phyloP scores from a whole-genome alignment of 2,329 filamentous ascomycete species.

The Fusarium sp. region DNA sequence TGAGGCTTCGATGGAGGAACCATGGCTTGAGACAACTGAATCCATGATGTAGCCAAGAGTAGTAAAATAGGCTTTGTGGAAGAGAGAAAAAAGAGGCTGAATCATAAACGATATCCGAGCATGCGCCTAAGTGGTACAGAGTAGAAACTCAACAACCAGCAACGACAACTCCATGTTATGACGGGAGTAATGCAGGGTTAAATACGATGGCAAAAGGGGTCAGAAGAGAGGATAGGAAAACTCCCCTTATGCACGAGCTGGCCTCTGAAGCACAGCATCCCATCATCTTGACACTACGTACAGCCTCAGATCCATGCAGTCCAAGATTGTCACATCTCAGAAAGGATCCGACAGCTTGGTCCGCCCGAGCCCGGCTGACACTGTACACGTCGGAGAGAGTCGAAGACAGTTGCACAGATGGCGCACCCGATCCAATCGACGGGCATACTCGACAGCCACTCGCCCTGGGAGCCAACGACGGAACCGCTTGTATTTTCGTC shows the following conservation, averaged over 20 bases:
- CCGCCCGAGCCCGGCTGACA: conserved; percentile 39
- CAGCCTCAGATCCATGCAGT: conserved; percentile 38
- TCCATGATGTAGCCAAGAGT: conserved; percentile 21
- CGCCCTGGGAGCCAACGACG: conserved; percentile 41
- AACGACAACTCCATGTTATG: conserved; percentile 5
- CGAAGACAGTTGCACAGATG: conserved; percentile 28
- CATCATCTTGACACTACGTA: conserved; percentile 31
- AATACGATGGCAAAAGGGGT: conserved; percentile 27
- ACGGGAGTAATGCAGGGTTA: conserved; percentile 33
- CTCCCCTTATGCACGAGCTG: conserved; percentile 13
- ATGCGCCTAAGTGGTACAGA: conserved; percentile 33
- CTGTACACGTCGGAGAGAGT: conserved; percentile 38
- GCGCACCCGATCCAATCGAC: conserved; percentile 36
- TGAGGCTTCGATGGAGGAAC: conserved; percentile 8
- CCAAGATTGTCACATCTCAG: conserved; percentile 41
- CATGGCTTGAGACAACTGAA: conserved; percentile 18
- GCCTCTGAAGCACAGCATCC: conserved; percentile 13
- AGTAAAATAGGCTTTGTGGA: background rate
- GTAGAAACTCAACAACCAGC: conserved; percentile 10
- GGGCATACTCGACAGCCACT: conserved; percentile 36
- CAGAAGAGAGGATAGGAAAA: conserved; percentile 5
- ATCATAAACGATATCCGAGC: conserved; percentile 29
- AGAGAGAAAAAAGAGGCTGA: conserved; percentile 34
- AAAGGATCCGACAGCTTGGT: conserved; percentile 44
- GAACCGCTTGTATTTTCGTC: conserved; percentile 43